Percentiles rank a stretch among this genome's conserved stretches.
Conservation (phyloP, 768 basidiomycete genomes). For the Cubamyces lactineus region DNA sequence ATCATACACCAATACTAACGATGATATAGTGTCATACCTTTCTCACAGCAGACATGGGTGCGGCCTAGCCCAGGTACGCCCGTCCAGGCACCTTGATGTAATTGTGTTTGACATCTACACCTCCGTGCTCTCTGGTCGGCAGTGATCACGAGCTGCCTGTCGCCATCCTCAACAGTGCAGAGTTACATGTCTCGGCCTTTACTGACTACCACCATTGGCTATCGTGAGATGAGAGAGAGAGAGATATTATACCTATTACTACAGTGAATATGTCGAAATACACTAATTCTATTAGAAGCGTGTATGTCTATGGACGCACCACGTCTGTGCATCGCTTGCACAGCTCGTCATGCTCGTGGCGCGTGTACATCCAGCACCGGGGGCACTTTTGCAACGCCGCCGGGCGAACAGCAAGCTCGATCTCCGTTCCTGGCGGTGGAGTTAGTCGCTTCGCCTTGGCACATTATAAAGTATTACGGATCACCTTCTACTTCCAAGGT, state of each 20-base stretch:
- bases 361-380: constrained; percentile 85
- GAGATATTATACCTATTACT: constrained; percentile 6
- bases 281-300: not conserved
- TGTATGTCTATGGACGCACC: constrained; percentile 15
- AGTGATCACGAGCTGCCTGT: too few species aligned
- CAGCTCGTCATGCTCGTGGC: constrained; percentile 50
- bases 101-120: too few species aligned
- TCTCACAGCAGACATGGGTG: too few species aligned
- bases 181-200: too few species aligned
- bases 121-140: too few species aligned
- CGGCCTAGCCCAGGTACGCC: too few species aligned
- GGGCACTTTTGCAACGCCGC: constrained; percentile 76
- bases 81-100: too few species aligned
- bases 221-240: not conserved
- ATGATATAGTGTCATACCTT: too few species aligned
- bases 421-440: constrained; percentile 29
- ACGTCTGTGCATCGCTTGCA: constrained; percentile 65
- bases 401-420: constrained; percentile 62
- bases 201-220: too few species aligned
- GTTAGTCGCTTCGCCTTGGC: constrained; percentile 3
- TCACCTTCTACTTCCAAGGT: constrained; percentile 51
- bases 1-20: too few species aligned
- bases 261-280: not conserved
- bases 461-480: constrained; percentile 9
- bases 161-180: too few species aligned